Conservation (phyloP, 768 basidiomycete species). For the Tephrocybe sp. region DNA sequence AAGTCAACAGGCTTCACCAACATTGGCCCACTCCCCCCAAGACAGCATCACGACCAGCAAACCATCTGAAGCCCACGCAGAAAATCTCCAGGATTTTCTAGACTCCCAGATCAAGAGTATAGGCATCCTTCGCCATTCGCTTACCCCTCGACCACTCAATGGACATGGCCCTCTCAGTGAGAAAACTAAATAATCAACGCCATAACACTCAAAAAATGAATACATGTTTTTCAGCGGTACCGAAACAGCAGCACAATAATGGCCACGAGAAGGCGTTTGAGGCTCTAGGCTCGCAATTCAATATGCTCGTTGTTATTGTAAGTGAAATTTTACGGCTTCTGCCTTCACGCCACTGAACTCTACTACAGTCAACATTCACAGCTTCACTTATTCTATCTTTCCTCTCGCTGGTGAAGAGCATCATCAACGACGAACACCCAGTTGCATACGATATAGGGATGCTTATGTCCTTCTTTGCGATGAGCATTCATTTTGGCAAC, state of each 20-base stretch:
- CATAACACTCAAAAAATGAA: too few species aligned
- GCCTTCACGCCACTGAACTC: neutral
- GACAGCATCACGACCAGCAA: neutral
- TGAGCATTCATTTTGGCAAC: conserved; percentile 29
- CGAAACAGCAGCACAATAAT: conserved; percentile 2
- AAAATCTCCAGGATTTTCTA: conserved; percentile 27
- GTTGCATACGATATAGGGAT: conserved; percentile 29
- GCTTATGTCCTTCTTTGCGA: conserved; percentile 31
- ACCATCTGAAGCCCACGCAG: conserved; percentile 20
- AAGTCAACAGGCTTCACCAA: neutral
- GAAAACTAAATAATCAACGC: too few species aligned
- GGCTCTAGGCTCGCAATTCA: conserved; percentile 24
- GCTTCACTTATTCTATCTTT: conserved; percentile 28
- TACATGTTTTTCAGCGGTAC: too few species aligned
- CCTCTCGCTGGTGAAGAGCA: conserved; percentile 23
- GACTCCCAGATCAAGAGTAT: conserved; percentile 26
- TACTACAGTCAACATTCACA: conserved; percentile 28
- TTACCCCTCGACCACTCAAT: conserved; percentile 3
- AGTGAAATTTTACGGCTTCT: neutral
- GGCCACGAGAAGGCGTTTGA: conserved; percentile 14
- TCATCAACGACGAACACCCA: conserved; percentile 18
- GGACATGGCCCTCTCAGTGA: neutral
- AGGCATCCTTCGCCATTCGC: conserved; percentile 21
- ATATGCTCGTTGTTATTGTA: conserved; percentile 29
- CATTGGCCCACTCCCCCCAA: neutral